phyloP scores from a whole-genome alignment of 441 rosid species.

The Macaranga tanarius region DNA sequence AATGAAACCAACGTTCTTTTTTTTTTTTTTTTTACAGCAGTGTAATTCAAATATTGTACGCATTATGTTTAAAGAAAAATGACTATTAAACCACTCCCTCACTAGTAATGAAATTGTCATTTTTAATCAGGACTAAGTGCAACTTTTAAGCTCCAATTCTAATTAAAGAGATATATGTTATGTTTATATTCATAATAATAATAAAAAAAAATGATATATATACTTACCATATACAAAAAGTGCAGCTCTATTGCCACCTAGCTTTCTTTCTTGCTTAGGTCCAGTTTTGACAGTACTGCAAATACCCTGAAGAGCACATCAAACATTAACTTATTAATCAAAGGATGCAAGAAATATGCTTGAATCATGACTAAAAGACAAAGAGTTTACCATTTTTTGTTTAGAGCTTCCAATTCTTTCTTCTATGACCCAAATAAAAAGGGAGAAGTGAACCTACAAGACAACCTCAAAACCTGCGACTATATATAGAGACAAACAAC shows the following conservation, averaged over 20 bases:
- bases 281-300: conserved; percentile 29
- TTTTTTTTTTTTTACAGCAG: no score
- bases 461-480: neutral
- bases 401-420: neutral
- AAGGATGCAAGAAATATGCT: neutral
- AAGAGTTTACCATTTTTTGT: conserved; percentile 13
- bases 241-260: conserved; percentile 48
- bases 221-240: conserved; percentile 48
- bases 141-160: no score
- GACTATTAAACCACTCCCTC: no score
- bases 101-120: no score
- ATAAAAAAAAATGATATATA: neutral
- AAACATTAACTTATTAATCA: neutral
- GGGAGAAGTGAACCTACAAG: neutral
- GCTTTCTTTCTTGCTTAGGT: conserved; percentile 27
- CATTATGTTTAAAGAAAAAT: no score
- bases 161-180: no score
- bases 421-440: neutral
- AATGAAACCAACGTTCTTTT: no score
- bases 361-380: neutral
- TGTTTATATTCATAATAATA: no score
- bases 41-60: no score
- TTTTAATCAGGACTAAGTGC: no score
- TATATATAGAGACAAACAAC: conserved; percentile 14
- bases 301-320: conserved; percentile 22